phyloP scores from a whole-genome alignment of 257 asterid species.

The Nicotiana noctiflora region DNA sequence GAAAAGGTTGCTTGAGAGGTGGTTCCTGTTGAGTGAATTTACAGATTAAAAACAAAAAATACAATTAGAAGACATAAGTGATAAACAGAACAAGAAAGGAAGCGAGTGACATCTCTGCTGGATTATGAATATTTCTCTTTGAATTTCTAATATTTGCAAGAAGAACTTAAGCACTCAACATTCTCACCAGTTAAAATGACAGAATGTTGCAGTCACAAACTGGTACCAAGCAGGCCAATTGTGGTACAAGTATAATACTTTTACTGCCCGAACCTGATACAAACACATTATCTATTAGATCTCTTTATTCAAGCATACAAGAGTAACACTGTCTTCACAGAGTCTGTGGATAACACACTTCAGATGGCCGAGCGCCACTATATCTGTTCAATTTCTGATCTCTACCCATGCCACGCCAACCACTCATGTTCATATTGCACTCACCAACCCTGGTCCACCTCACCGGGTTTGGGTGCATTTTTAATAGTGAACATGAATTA shows the following conservation, averaged over 20 bases:
- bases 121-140: background rate
- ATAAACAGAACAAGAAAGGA: background rate
- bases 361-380: background rate
- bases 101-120: background rate
- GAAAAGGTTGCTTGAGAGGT: conserved; percentile 92
- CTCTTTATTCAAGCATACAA: background rate
- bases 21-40: conserved; percentile 50
- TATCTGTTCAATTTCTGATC: background rate
- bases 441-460: background rate
- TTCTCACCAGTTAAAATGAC: conserved; percentile 84
- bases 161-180: background rate
- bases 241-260: conserved; percentile 77
- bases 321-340: background rate
- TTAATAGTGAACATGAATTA: background rate
- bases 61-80: background rate
- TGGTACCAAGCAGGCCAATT: conserved; percentile 86
- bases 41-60: conserved; percentile 4
- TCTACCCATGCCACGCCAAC: background rate
- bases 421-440: background rate
- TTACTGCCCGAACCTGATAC: conserved; percentile 60
- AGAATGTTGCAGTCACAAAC: conserved; percentile 88
- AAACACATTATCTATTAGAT: background rate
- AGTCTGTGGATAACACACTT: background rate
- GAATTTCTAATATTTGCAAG: conserved; percentile 9
- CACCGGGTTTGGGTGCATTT: background rate